Conservation (phyloP, 352 stramenopile genomes). For the Peronospora destructor region DNA sequence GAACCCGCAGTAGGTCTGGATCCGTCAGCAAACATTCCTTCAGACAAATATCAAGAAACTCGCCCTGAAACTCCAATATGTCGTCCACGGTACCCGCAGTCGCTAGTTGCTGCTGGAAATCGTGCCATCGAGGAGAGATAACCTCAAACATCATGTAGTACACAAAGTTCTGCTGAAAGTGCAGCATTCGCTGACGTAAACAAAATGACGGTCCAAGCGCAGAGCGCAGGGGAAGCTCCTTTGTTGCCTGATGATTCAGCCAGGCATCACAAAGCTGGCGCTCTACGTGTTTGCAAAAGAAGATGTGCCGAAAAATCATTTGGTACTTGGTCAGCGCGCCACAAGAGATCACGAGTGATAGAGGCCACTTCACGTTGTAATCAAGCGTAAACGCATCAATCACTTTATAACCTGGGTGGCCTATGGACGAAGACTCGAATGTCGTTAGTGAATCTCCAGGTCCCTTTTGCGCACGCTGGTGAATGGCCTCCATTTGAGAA, state of each 20-base stretch:
- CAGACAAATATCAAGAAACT: constrained; percentile 94
- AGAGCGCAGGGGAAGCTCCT: constrained; percentile 84
- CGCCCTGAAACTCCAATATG: constrained; percentile 89
- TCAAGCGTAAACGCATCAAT: constrained; percentile 96
- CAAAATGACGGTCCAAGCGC: constrained; percentile 90
- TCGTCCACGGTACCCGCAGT: constrained; percentile 89
- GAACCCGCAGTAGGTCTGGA: constrained; percentile 87
- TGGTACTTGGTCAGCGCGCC: constrained; percentile 95
- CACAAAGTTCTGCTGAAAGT: constrained; percentile 98
- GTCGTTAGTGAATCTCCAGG: constrained; percentile 65
- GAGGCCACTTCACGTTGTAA: constrained; percentile 94
- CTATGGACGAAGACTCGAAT: constrained; percentile 58
- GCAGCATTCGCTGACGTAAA: constrained; percentile 96
- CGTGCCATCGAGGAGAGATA: constrained; percentile 90
- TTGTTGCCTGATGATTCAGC: constrained; percentile 92
- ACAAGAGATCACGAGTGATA: constrained; percentile 95
- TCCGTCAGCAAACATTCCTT: constrained; percentile 97
- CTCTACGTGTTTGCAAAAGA: constrained; percentile 99
- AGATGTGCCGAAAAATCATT: constrained; percentile 98
- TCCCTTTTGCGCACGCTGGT: constrained; percentile 70
- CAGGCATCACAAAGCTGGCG: constrained; percentile 92
- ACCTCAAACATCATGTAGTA: constrained; percentile 99
- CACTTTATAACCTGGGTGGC: constrained; percentile 81
- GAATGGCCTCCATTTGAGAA: constrained; percentile 89
- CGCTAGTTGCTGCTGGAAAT: constrained; percentile 81